Percentiles rank a stretch among this genome's conserved stretches.
Evolutionary conservation across 2,329 filamentous ascomycete species (phyloP).

Genomic region (Clarireedia sp.): DNA sequence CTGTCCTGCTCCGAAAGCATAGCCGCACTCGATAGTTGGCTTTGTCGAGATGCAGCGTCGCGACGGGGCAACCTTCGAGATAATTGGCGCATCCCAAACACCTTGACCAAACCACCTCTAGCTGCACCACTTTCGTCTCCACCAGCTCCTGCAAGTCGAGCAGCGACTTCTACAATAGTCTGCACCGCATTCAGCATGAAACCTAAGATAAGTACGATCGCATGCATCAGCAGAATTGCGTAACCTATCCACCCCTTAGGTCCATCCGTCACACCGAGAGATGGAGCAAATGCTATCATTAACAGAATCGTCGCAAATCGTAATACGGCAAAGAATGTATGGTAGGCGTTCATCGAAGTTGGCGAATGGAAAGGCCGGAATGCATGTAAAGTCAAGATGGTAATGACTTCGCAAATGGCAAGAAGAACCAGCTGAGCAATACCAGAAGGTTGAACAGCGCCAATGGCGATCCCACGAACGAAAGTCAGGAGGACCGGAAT

Average conservation of each 20-base stretch:
- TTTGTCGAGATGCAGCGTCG: constrained; percentile 61
- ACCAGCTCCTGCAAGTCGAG: constrained; percentile 74
- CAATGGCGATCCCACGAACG: constrained; percentile 80
- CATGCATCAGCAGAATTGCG: constrained; percentile 79
- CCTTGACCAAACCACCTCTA: constrained; percentile 78
- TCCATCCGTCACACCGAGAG: constrained; percentile 68
- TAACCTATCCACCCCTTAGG: constrained; percentile 95
- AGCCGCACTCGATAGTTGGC: constrained; percentile 71
- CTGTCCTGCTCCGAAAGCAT: constrained; percentile 67
- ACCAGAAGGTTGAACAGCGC: constrained; percentile 84
- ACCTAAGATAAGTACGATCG: constrained; percentile 74
- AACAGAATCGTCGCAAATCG: constrained; percentile 69
- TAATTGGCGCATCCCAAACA: constrained; percentile 85
- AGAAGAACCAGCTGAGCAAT: constrained; percentile 88
- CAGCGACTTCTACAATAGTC: constrained; percentile 81
- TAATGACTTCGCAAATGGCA: constrained; percentile 88
- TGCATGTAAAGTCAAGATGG: constrained; percentile 77
- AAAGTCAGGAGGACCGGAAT: constrained; percentile 80
- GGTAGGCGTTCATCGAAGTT: constrained; percentile 96
- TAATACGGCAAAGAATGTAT: constrained; percentile 72
- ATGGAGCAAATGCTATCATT: constrained; percentile 78
- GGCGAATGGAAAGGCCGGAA: constrained; percentile 85
- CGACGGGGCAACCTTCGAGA: constrained; percentile 62
- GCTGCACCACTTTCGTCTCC: constrained; percentile 64
- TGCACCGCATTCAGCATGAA: constrained; percentile 91